Evolutionary conservation across 805 yeast genomes (phyloP), one percentile per base, ranked within the genome.

Genomic region (Wickerhamiella qilinensis): DNA sequence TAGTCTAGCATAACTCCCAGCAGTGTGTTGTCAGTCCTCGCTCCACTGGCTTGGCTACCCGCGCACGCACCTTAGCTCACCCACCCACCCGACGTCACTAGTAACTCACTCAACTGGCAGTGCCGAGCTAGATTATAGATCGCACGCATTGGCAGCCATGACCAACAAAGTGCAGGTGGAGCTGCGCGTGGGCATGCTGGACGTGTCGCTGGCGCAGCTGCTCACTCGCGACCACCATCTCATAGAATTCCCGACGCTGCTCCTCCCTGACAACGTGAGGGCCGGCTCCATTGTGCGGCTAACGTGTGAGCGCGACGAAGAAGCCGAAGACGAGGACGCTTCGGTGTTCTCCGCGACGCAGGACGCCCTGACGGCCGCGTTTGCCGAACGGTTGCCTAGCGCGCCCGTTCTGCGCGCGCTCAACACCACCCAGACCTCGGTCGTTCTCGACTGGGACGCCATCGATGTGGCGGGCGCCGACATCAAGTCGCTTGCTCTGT

Each of bases 211-310:
- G 56, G 97, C 97, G 22, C 66, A 91, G 35, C 66, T 91, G 33
- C 70, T 93, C 29, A 88, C 98, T 16, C 72, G 78, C 40, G 91
- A 88, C 56, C 97, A 88, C 57, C 94, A 86, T 55, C 67, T 88
- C 44, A 86, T 91, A 46, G 98, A 91, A 53, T 91, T 88, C 52
- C 98, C 98, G n/a, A 84, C 97, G 3, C 75, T 88, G 41, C 64
- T 91, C 39, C 64, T 91, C 34, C 98, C 98, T 7, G 80, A 77
- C 48, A 86, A 88, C 30, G 91, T 86, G 27, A 69, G 72, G 46
- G 93, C 97, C 1, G 98, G 98, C 2, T 81, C 94, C 11, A 79
- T 91, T 38, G 83, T 91, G 37, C 79, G 78, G 50, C 77, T 91
- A 56, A 71, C 67, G 42, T 86, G 95, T 56, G 85, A 79, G 38